Evolutionary conservation across 768 basidiomycete species (phyloP).

Genomic region (Dentipellis sp.): DNA sequence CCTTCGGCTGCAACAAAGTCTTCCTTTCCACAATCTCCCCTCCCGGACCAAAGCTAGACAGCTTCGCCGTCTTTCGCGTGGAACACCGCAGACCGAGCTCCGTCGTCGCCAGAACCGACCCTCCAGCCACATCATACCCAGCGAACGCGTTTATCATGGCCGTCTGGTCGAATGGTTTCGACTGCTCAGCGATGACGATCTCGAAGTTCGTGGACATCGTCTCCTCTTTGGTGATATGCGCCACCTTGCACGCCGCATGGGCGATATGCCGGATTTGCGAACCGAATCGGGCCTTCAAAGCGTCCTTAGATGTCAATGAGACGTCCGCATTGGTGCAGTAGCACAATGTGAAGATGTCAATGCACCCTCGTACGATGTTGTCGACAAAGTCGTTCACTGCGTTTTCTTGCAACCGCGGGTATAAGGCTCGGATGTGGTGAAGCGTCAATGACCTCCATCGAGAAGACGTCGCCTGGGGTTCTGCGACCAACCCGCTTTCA

Average conservation of each 20-base stretch:
- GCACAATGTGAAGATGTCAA: conserved; percentile 57
- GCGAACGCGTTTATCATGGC: conserved; percentile 59
- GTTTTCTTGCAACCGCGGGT: conserved; percentile 57
- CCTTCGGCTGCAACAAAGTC: conserved; percentile 61
- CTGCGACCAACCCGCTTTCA: conserved; percentile 24
- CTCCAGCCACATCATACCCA: conserved; percentile 37
- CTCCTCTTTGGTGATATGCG: conserved; percentile 58
- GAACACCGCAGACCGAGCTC: conserved; percentile 64
- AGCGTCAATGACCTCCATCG: conserved; percentile 74
- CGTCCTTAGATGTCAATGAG: conserved; percentile 15
- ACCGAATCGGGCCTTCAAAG: conserved; percentile 40
- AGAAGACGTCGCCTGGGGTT: conserved; percentile 70
- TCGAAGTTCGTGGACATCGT: conserved; percentile 75
- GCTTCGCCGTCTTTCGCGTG: conserved; percentile 30
- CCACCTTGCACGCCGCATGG: conserved; percentile 51
- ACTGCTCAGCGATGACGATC: conserved; percentile 50
- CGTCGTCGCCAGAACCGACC: conserved; percentile 51
- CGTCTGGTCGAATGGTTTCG: conserved; percentile 36
- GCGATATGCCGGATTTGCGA: conserved; percentile 61
- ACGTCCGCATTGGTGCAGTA: conserved; percentile 32
- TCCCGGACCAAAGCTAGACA: conserved; percentile 18
- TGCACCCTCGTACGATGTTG: conserved; percentile 63
- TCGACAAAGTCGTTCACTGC: conserved; percentile 66
- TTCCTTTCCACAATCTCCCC: conserved; percentile 45
- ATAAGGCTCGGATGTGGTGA: conserved; percentile 54